Conservation (phyloP, 768 basidiomycete genomes). For the Dacryopinax spathularia region DNA sequence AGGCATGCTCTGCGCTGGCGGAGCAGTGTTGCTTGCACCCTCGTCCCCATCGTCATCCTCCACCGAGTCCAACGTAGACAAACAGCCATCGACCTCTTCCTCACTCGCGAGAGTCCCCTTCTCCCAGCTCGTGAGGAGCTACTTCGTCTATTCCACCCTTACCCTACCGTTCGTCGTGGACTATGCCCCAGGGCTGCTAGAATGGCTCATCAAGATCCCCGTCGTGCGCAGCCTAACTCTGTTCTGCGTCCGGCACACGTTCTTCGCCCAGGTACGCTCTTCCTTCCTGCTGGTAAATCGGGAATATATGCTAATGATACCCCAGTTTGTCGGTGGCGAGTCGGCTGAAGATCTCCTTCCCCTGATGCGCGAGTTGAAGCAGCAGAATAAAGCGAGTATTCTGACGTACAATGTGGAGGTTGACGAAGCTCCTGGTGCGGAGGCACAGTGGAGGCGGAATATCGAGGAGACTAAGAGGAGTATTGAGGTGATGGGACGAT, state of each 20-base stretch:
- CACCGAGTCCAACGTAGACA: background rate
- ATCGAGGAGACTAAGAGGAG: conserved; percentile 62
- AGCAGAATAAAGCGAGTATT: conserved; percentile 56
- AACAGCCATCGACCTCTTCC: background rate
- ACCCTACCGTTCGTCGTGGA: conserved; percentile 68
- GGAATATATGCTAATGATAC: background rate
- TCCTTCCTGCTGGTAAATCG: background rate
- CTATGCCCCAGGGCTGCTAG: conserved; percentile 50
- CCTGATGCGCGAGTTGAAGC: conserved; percentile 45
- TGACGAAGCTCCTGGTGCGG: conserved; percentile 38
- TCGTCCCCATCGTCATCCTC: background rate
- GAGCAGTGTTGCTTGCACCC: background rate
- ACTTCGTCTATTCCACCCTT: conserved; percentile 68
- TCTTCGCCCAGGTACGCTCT: conserved; percentile 60
- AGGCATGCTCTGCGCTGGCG: background rate
- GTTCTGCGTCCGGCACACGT: conserved; percentile 57
- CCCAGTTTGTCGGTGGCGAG: conserved; percentile 80
- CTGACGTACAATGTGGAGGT: conserved; percentile 82
- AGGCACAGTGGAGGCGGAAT: conserved; percentile 38
- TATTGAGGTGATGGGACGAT: conserved; percentile 67
- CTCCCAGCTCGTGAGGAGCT: conserved; percentile 45
- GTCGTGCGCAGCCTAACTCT: conserved; percentile 49
- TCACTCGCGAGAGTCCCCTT: conserved; percentile 17
- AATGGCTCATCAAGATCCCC: conserved; percentile 43
- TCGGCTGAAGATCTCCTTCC: conserved; percentile 55